phyloP scores from a whole-genome alignment of 108 stramenopile species.

The Conticribra weissflogii region DNA sequence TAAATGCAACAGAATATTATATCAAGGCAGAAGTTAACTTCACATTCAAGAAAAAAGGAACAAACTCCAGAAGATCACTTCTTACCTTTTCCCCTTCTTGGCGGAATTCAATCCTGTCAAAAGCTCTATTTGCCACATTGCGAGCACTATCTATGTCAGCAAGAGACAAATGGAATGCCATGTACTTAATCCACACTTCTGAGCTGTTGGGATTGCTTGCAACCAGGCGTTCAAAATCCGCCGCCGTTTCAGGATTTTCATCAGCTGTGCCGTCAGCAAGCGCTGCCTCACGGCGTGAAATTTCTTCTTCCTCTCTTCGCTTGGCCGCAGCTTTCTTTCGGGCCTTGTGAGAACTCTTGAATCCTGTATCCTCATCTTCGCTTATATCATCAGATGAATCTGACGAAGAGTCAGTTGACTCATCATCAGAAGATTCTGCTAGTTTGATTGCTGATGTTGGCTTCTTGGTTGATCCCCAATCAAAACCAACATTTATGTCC shows the following conservation, averaged over 20 bases:
- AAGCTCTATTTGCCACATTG: conserved; percentile 85
- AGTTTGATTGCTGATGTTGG: conserved; percentile 16
- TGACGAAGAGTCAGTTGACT: conserved; percentile 31
- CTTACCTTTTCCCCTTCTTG: conserved; percentile 78
- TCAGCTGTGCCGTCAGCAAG: conserved; percentile 92
- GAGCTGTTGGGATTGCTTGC: conserved; percentile 90
- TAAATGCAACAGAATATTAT: too few species aligned
- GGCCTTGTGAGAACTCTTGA: conserved; percentile 70
- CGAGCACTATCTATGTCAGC: conserved; percentile 93
- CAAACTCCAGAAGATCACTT: not conserved
- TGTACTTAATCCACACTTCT: conserved; percentile 94
- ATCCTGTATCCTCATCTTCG: conserved; percentile 57
- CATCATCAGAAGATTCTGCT: conserved; percentile 48
- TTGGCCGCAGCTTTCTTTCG: conserved; percentile 76
- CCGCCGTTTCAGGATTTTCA: conserved; percentile 87
- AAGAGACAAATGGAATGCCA: conserved; percentile 94
- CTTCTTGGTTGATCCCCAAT: conserved; percentile 59
- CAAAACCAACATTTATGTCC: conserved; percentile 87
- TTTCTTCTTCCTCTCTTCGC: conserved; percentile 78
- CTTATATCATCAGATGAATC: conserved; percentile 53
- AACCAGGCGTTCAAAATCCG: conserved; percentile 95
- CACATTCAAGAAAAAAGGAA: not conserved
- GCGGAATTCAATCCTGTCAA: conserved; percentile 92
- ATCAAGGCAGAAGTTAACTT: too few species aligned
- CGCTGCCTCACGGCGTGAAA: conserved; percentile 72